Evolutionary conservation across 371 early-diverging fungal species (phyloP).

Genomic region (Mortierella sp.): DNA sequence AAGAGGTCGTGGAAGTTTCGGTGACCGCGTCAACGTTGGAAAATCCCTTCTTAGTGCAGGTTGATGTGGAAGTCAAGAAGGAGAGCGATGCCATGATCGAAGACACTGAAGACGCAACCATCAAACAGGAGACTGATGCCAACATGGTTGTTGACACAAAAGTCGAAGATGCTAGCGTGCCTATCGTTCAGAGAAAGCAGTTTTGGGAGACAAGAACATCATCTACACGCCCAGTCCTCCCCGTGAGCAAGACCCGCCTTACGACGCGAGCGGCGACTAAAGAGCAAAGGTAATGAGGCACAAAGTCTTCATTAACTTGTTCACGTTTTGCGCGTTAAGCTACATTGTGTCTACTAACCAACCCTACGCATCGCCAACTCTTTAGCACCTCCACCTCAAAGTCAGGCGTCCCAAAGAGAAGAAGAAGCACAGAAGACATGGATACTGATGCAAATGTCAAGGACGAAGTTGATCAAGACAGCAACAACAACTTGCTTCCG

Average conservation of each 20-base stretch:
- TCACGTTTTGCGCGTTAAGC: not conserved
- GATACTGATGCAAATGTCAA: slow-evolving; percentile 11
- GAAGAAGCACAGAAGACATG: slow-evolving; percentile 6
- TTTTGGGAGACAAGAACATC: slow-evolving; percentile 44
- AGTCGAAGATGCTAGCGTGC: slow-evolving; percentile 15
- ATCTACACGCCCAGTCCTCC: slow-evolving; percentile 13
- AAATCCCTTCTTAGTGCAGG: not conserved
- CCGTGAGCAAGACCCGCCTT: slow-evolving; percentile 25
- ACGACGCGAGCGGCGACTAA: not conserved
- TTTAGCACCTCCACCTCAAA: not conserved
- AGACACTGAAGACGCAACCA: not conserved
- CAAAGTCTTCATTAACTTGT: not conserved
- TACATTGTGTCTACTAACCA: not conserved
- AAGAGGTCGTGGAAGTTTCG: not conserved
- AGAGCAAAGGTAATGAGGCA: not conserved
- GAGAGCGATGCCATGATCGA: not conserved
- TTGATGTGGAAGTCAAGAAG: slow-evolving; percentile 6
- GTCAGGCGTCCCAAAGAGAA: slow-evolving; percentile 18
- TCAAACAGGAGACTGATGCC: slow-evolving; percentile 3
- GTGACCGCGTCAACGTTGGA: not conserved
- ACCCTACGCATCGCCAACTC: not conserved
- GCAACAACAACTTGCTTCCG: slow-evolving; percentile 22
- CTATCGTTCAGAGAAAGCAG: slow-evolving; percentile 32
- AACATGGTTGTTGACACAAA: slow-evolving; percentile 5
- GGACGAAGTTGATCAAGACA: slow-evolving; percentile 8